Percentiles rank a stretch among this genome's conserved stretches.
Conservation (phyloP, 1,139 yeast genomes). For the Keqinozyma sinolaborantium region DNA sequence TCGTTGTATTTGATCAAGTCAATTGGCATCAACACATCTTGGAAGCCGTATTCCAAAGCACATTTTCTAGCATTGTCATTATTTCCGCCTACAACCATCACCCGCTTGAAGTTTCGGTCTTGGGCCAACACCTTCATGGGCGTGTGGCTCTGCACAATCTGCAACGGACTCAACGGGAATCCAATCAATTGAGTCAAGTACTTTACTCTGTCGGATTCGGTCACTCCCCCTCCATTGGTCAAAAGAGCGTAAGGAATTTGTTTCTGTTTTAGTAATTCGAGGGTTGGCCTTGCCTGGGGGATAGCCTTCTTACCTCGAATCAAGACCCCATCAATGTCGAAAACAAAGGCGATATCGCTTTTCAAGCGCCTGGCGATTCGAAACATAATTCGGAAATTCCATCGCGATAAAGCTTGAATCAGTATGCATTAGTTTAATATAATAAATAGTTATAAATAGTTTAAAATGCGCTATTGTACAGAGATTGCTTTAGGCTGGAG, state of each 20-base stretch:
- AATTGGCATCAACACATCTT: constrained; percentile 70
- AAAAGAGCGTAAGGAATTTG: constrained; percentile 78
- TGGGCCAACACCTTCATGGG: constrained; percentile 68
- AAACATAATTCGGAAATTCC: not conserved
- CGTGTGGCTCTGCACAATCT: constrained; percentile 87
- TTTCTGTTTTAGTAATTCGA: constrained; percentile 49
- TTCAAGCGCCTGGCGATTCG: not conserved
- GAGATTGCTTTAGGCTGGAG: not conserved
- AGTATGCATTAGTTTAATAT: no score
- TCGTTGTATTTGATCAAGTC: constrained; percentile 62
- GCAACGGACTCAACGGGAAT: constrained; percentile 52
- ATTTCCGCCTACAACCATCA: constrained; percentile 82
- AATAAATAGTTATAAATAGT: no score
- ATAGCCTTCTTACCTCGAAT: constrained; percentile 72
- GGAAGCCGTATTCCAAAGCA: constrained; percentile 77
- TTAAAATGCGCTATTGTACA: not conserved
- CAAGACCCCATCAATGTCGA: constrained; percentile 85
- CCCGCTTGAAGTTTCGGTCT: constrained; percentile 46
- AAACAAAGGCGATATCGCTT: constrained; percentile 19
- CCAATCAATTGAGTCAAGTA: constrained; percentile 52
- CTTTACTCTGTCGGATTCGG: constrained; percentile 60
- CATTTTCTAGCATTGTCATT: constrained; percentile 66
- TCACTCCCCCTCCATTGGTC: constrained; percentile 92
- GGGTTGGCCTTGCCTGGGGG: constrained; percentile 64
- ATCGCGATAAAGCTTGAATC: not conserved